These are phyloP conservation scores for Saxophila tyrrhenica DNA, from an alignment of 495 filamentous ascomycete genomes.

Conservation along the genomic window DNA sequence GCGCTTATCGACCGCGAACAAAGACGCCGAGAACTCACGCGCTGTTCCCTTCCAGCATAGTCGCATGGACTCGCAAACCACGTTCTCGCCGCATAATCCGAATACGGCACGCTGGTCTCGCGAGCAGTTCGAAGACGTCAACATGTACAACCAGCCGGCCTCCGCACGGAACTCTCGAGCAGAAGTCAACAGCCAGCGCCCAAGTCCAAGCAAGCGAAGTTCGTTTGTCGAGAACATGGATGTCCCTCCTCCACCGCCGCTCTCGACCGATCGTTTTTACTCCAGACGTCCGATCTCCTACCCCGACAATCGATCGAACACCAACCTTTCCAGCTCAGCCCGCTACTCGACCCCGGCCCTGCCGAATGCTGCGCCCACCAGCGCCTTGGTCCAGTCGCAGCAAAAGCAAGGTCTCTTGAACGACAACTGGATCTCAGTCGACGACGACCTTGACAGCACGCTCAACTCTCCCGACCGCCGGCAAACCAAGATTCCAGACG, in stretches of 20 bases:
- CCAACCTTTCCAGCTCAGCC: not conserved
- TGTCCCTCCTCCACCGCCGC: not conserved
- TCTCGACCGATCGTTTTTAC: not conserved
- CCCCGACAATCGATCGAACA: not conserved
- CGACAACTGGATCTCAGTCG: conserved; percentile 22
- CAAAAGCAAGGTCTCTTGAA: conserved; percentile 16
- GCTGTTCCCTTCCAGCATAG: conserved; percentile 69
- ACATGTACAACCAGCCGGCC: conserved; percentile 39
- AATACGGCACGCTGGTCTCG: conserved; percentile 28
- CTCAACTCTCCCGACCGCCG: not conserved
- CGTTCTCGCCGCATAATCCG: conserved; percentile 37
- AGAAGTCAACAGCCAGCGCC: conserved; percentile 14
- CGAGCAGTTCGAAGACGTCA: conserved; percentile 41
- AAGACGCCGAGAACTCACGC: conserved; percentile 48
- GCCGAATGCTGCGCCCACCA: conserved; percentile 6
- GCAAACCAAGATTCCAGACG: not conserved
- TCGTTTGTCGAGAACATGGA: not conserved
- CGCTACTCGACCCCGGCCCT: conserved; percentile 5
- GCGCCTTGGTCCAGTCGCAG: not conserved
- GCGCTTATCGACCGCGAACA: conserved; percentile 36
- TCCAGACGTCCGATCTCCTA: not conserved
- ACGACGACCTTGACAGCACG: conserved; percentile 13
- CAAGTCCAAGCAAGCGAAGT: not conserved
- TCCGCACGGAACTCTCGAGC: conserved; percentile 35
- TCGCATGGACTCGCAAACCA: conserved; percentile 45